Conservation (phyloP, 2,329 filamentous ascomycete genomes). For the Trichoderma brevicompactum region DNA sequence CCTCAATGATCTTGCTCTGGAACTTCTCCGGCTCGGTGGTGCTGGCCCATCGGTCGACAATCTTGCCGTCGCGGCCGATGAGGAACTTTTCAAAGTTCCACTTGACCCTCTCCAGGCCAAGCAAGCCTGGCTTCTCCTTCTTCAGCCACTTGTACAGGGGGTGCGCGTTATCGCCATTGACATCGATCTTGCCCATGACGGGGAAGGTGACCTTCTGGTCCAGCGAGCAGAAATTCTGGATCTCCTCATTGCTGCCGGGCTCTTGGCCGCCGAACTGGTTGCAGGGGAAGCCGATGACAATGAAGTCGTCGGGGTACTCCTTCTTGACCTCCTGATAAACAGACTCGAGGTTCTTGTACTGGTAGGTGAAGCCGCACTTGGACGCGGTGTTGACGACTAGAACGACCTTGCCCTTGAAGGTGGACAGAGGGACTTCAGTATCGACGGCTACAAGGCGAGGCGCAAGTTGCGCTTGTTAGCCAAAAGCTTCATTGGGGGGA, state of each 20-base stretch:
- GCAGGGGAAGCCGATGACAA: constrained; percentile 94
- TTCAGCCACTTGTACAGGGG: constrained; percentile 64
- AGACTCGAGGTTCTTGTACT: constrained; percentile 88
- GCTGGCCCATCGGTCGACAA: constrained; percentile 85
- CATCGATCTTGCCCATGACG: constrained; percentile 87
- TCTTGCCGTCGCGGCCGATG: constrained; percentile 80
- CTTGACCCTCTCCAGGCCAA: constrained; percentile 91
- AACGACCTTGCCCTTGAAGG: constrained; percentile 89
- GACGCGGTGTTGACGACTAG: constrained; percentile 97
- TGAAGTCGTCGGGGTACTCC: constrained; percentile 74
- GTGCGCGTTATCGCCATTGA: constrained; percentile 73
- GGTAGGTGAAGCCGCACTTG: constrained; percentile 98
- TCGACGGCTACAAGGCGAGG: constrained; percentile 51
- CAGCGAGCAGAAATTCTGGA: constrained; percentile 83
- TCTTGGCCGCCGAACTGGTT: constrained; percentile 96
- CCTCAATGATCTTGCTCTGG: constrained; percentile 74
- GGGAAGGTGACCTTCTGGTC: constrained; percentile 86
- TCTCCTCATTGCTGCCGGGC: constrained; percentile 79
- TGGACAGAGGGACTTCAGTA: constrained; percentile 67
- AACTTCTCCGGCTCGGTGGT: constrained; percentile 83
- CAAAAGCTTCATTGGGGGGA: not conserved
- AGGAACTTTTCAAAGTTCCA: constrained; percentile 99
- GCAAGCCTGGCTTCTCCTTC: constrained; percentile 73
- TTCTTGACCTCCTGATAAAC: constrained; percentile 79
- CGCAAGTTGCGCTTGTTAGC: constrained; percentile 4